Conservation (phyloP, 805 yeast genomes). For the Lipomyces orientalis region DNA sequence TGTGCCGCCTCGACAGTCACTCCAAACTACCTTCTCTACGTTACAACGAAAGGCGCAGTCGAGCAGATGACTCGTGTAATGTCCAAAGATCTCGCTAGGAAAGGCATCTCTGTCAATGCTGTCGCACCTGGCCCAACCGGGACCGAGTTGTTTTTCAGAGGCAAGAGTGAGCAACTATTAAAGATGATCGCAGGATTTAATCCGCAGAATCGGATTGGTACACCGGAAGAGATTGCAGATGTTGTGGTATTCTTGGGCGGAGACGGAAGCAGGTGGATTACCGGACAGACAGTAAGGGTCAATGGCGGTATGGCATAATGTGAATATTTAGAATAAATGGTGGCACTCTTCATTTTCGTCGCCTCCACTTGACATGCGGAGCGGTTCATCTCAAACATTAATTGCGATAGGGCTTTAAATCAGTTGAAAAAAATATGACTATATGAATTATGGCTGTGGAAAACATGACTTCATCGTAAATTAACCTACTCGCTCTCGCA, state of each 20-base stretch:
- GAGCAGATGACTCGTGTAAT: slow-evolving; percentile 56
- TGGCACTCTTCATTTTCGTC: too few species aligned
- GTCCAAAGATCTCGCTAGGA: slow-evolving; percentile 53
- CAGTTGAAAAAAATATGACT: too few species aligned
- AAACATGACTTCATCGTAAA: too few species aligned
- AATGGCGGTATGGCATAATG: slow-evolving; percentile 55
- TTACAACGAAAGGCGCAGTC: slow-evolving; percentile 63
- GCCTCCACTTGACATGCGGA: too few species aligned
- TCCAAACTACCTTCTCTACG: slow-evolving; percentile 58
- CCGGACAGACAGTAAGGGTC: slow-evolving; percentile 58
- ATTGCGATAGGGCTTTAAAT: too few species aligned
- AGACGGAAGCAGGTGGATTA: slow-evolving; percentile 56
- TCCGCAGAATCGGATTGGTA: slow-evolving; percentile 55
- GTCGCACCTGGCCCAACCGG: slow-evolving; percentile 53
- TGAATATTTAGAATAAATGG: neutral
- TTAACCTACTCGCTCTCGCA: too few species aligned
- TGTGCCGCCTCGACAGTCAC: slow-evolving; percentile 39
- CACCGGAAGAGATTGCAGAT: slow-evolving; percentile 55
- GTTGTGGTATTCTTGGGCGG: slow-evolving; percentile 55
- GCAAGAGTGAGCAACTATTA: slow-evolving; percentile 41
- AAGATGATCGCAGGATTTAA: slow-evolving; percentile 43
- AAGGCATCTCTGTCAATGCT: slow-evolving; percentile 54
- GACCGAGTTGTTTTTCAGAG: neutral
- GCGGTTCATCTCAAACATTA: too few species aligned
- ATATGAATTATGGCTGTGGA: too few species aligned